These are phyloP conservation scores for Tephrocybe rancida DNA, from an alignment of 768 basidiomycete species.

Conservation along the genomic window DNA sequence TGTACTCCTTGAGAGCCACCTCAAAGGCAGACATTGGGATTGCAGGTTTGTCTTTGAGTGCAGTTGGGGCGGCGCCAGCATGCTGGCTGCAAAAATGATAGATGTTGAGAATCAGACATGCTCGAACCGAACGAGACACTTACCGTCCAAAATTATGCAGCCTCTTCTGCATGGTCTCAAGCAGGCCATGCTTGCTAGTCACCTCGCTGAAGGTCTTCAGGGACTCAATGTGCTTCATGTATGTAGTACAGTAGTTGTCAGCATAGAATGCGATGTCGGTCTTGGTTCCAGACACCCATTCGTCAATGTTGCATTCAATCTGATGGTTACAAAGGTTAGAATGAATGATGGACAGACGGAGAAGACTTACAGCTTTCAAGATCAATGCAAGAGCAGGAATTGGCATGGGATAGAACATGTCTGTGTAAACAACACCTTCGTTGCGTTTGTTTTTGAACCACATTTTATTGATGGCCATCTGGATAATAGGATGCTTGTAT, in stretches of 20 bases:
- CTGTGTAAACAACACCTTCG: conserved; percentile 23
- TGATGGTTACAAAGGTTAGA: background rate
- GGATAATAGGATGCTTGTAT: conserved; percentile 18
- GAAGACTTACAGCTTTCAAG: conserved; percentile 17
- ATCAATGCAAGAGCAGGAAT: conserved; percentile 14
- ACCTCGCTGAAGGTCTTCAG: background rate
- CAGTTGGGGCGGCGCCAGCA: background rate
- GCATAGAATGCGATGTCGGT: conserved; percentile 3
- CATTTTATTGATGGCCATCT: conserved; percentile 18
- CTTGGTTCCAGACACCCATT: background rate
- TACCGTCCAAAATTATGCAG: conserved; percentile 6
- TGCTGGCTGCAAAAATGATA: background rate
- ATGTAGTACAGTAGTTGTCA: background rate
- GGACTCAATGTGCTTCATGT: conserved; percentile 2
- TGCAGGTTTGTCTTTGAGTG: background rate
- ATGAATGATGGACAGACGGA: background rate
- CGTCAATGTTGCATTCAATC: conserved; percentile 11
- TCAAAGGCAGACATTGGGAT: background rate
- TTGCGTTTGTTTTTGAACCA: conserved; percentile 27
- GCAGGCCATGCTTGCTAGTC: background rate
- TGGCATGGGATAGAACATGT: conserved; percentile 22
- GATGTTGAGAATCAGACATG: background rate
- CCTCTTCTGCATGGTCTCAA: background rate
- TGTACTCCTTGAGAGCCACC: conserved; percentile 1
- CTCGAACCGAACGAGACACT: background rate